Evolutionary conservation across 208 protist genomes (phyloP).

Genomic region (Herpetomonas samuelpessoai): DNA sequence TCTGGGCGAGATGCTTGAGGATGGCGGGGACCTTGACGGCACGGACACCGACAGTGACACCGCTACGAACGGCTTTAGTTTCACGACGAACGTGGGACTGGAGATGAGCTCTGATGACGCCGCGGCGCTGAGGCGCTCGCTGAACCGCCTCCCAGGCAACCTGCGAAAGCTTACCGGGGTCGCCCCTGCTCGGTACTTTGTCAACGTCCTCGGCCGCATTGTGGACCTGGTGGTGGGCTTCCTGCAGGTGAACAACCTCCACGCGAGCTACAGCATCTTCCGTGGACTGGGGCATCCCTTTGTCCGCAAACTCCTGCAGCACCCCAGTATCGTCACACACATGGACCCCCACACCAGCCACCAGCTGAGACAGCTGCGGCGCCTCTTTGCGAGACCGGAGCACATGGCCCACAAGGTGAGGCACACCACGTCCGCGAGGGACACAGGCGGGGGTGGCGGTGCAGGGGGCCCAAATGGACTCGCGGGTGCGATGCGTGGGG

Average conservation of each 20-base stretch:
- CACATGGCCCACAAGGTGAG: neutral
- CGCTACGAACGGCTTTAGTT: too few species aligned
- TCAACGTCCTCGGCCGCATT: slow-evolving; percentile 21
- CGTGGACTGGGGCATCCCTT: slow-evolving; percentile 40
- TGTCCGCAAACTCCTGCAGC: slow-evolving; percentile 22
- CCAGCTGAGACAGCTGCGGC: slow-evolving; percentile 22
- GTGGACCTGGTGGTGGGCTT: slow-evolving; percentile 53
- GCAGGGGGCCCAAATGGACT: too few species aligned
- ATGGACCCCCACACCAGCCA: slow-evolving; percentile 19
- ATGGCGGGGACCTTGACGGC: too few species aligned
- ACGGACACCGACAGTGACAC: too few species aligned
- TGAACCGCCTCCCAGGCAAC: too few species aligned
- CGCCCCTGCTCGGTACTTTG: slow-evolving; percentile 8
- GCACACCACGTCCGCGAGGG: too few species aligned
- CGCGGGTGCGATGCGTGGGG: too few species aligned
- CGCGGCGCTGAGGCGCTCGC: neutral
- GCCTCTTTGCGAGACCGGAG: slow-evolving; percentile 21
- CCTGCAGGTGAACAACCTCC: slow-evolving; percentile 55
- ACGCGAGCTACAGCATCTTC: slow-evolving; percentile 42
- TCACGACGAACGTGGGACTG: too few species aligned
- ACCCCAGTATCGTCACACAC: slow-evolving; percentile 8
- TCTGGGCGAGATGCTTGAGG: too few species aligned
- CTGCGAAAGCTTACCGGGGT: too few species aligned
- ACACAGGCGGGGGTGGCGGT: too few species aligned
- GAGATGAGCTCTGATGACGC: slow-evolving; percentile 1